Base-by-base conservation (phyloP, 2,329 filamentous ascomycete species). In the Venturia nashicola region DNA sequence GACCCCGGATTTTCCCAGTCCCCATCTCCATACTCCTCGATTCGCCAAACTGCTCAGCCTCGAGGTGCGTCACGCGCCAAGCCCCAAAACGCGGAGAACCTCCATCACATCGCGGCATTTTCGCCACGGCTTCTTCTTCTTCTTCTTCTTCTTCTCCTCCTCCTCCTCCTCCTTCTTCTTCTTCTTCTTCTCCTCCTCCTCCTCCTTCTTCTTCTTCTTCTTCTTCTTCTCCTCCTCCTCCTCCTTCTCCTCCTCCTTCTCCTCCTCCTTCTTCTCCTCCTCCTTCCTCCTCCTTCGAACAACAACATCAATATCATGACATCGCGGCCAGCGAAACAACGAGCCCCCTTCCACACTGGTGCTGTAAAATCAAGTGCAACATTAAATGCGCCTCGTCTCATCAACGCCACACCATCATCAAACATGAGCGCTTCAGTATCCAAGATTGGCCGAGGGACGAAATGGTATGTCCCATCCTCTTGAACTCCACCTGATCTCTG, bases 21-120 rank as follows among this genome's bases (percentile, higher is more conserved):
- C 14, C 32, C n/a, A n/a, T n/a, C n/a, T n/a, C n/a, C n/a, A n/a
- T n/a, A n/a, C n/a, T n/a, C n/a, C n/a, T n/a, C n/a, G n/a, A n/a
- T n/a, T n/a, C n/a, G n/a, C n/a, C 51, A 57, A n/a, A 57, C 27
- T 36, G 51, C 51, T 57, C 51, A 57, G 51, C 51, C 51, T 57
- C 51, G 36, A 32, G 2, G 5, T 9, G 27, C 32, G 51, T 57
- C 51, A 57, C 51, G 32, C 36, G 51, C 51, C 51, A 7, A 46
- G 3, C 8, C 7, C 46, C 40, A 36, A 57, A 57, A 36, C 51
- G 32, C 51, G 51, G 51, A 57, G 51, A 57, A 32, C 32, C 20
- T 11, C 5, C 7, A 36, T 36, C 27, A 9, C 27, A n/a, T 36
- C 51, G 16, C 44, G 46, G 46, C 2, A 23, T 12, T 51, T 3